Base-by-base conservation (phyloP, 129 eudicot genomes). In the Centaurea solstitialis region DNA sequence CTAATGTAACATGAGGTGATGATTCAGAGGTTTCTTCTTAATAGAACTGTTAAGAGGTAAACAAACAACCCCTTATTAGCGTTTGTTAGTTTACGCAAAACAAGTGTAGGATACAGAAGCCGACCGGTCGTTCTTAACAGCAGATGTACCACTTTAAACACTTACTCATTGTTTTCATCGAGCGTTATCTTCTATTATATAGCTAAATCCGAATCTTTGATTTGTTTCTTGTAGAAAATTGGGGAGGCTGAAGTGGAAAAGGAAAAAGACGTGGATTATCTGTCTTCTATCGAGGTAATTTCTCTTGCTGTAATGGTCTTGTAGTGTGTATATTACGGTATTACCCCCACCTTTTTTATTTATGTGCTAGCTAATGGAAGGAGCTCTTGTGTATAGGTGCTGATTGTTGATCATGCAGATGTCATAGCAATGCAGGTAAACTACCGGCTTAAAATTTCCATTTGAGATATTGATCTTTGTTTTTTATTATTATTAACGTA, bases 381-480 rank as follows among this genome's bases (percentile, higher is more conserved):
- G 74, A 26, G 72, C 76, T 84, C 6, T 41, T 75, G 78, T 81
- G 77, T 50, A 59, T 90, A 95, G 99, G 87, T 96, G 79, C 81
- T 93, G 86, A 82, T 96, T 78, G 84, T 96, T 76, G 99, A 96
- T 76, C 99, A 96, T 87, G 93, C 97, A 67, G 99, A 96, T 91
- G 91, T 93, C 24, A 80, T 96, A 83, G 77, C 92, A 43, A 96
- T 91, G 99, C 99, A 96, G 98, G 99, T 90, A 76, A 70, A 67
- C 22, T 71, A 21, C 62, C 59, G 2, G 71, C 24, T 43, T 76
- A 23, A 13, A 57, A 26, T 40, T 75, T 41, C 17, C 21, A 53
- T 76, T 76, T 24, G 45, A 40, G 70, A 12, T 7, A 9, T 37
- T 73, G 20, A 37, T 17, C 45, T 62, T n/a, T 38, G 67, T 72